Evolutionary conservation across 208 protist genomes (phyloP).

Genomic region (Acanthamoeba sp.): DNA sequence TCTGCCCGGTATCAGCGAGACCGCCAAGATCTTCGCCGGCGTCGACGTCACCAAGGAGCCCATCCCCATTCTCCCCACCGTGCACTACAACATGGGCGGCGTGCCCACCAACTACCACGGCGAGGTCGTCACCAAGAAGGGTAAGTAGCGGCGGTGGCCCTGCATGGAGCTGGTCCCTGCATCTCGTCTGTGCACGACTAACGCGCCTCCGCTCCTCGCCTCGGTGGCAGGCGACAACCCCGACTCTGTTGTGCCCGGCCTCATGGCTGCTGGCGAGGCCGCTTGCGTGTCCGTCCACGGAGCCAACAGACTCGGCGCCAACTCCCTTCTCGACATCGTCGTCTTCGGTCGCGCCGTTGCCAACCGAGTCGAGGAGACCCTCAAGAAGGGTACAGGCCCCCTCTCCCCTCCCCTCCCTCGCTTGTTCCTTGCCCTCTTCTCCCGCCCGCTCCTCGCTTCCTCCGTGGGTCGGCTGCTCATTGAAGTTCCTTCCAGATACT

Average conservation of each 20-base stretch:
- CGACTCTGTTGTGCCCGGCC: slow-evolving; percentile 96
- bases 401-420: too few relatives aligned
- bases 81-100: slow-evolving; percentile 99
- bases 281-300: slow-evolving; percentile 98
- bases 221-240: slow-evolving; percentile 93
- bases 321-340: slow-evolving; percentile 99
- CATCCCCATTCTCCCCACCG: slow-evolving; percentile 99
- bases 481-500: slow-evolving; percentile 15
- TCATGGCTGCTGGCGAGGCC: slow-evolving; percentile 97
- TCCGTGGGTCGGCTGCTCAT: too few relatives aligned
- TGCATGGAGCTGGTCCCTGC: too few relatives aligned
- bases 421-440: not conserved
- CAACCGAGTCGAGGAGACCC: slow-evolving; percentile 94
- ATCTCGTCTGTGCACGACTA: too few relatives aligned
- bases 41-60: slow-evolving; percentile 99
- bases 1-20: slow-evolving; percentile 99
- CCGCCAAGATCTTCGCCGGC: slow-evolving; percentile 98
- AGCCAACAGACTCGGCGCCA: slow-evolving; percentile 98
- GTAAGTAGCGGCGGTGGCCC: too few relatives aligned
- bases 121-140: slow-evolving; percentile 87
- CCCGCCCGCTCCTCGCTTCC: too few relatives aligned
- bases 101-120: slow-evolving; percentile 93
- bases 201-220: too few relatives aligned
- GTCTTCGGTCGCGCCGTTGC: slow-evolving; percentile 99
- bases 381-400: slow-evolving; percentile 93